These are phyloP conservation scores for Volvox carteri DNA, from an alignment of 163 green algal genomes.

Conservation along the genomic window DNA sequence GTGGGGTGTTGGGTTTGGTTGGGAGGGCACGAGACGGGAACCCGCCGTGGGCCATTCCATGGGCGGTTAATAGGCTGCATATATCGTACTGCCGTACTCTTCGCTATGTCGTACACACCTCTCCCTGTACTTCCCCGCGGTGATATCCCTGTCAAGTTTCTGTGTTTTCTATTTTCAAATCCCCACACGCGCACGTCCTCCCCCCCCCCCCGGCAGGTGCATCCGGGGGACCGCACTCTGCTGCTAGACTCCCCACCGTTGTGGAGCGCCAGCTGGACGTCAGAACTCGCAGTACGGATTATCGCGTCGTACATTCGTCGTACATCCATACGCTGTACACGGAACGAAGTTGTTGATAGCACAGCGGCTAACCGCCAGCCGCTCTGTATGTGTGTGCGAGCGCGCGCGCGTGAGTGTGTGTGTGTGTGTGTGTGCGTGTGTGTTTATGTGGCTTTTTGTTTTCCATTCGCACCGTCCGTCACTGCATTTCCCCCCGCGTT, in stretches of 20 bases:
- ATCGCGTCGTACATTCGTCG: too few relatives aligned
- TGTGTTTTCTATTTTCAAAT: neutral
- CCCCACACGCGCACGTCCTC: neutral
- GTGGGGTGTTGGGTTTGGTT: neutral
- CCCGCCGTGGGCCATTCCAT: neutral
- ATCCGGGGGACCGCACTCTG: slow-evolving; percentile 38
- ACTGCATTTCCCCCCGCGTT: too few relatives aligned
- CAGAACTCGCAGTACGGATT: slow-evolving; percentile 20
- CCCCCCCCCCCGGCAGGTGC: slow-evolving; percentile 11
- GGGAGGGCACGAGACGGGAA: neutral
- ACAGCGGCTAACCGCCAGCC: too few relatives aligned
- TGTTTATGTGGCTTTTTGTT: too few relatives aligned
- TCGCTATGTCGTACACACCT: neutral
- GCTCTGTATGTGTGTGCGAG: too few relatives aligned
- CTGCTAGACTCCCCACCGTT: slow-evolving; percentile 47
- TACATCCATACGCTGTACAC: too few relatives aligned
- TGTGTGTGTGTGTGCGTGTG: too few relatives aligned
- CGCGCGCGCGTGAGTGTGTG: too few relatives aligned
- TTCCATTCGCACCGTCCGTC: too few relatives aligned
- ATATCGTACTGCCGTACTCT: too few relatives aligned
- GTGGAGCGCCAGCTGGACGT: slow-evolving; percentile 26
- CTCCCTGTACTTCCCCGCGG: neutral
- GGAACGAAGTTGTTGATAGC: too few relatives aligned
- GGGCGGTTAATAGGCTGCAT: neutral
- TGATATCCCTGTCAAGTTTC: neutral